Percentiles rank a stretch among this genome's conserved stretches.
These are phyloP conservation scores for Cystoisospora suis DNA, from an alignment of 169 alveolate genomes.

Conservation along the genomic window DNA sequence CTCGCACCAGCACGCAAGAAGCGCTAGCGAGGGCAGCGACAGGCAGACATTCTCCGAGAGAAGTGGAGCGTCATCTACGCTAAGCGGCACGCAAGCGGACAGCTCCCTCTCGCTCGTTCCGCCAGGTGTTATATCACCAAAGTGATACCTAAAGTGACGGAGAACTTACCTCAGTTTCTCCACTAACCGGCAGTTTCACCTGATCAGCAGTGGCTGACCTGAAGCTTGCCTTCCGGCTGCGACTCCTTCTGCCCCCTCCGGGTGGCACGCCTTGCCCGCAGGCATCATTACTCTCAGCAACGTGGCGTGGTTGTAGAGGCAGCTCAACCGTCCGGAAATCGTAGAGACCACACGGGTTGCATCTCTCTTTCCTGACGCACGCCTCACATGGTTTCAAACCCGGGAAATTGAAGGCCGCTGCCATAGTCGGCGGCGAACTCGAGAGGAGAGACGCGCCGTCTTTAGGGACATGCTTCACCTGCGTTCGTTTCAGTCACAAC, in stretches of 20 bases:
- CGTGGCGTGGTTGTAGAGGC: slow-evolving; percentile 62
- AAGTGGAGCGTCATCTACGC: neutral
- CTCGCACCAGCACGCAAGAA: neutral
- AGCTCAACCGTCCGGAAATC: slow-evolving; percentile 55
- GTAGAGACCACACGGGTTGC: slow-evolving; percentile 53
- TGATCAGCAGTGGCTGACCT: no score
- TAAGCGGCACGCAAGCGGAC: neutral
- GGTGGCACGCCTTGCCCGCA: neutral
- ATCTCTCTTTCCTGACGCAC: slow-evolving; percentile 43
- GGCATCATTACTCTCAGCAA: neutral
- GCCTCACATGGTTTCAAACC: slow-evolving; percentile 41
- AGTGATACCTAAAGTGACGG: neutral
- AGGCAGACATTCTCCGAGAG: neutral
- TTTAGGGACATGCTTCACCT: neutral
- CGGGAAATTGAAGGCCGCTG: slow-evolving; percentile 43
- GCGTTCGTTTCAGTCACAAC: neutral
- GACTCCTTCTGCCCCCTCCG: neutral
- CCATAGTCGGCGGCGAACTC: neutral
- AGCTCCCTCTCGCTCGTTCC: neutral
- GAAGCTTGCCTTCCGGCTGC: neutral
- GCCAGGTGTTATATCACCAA: neutral
- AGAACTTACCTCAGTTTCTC: slow-evolving; percentile 1
- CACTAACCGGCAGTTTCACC: neutral
- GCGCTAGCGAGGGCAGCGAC: neutral
- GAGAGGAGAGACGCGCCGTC: neutral